Percentiles rank a stretch among this genome's conserved stretches.
Conservation (phyloP, 192 early-diverging fungal genomes). For the Rhizophagus sp. region DNA sequence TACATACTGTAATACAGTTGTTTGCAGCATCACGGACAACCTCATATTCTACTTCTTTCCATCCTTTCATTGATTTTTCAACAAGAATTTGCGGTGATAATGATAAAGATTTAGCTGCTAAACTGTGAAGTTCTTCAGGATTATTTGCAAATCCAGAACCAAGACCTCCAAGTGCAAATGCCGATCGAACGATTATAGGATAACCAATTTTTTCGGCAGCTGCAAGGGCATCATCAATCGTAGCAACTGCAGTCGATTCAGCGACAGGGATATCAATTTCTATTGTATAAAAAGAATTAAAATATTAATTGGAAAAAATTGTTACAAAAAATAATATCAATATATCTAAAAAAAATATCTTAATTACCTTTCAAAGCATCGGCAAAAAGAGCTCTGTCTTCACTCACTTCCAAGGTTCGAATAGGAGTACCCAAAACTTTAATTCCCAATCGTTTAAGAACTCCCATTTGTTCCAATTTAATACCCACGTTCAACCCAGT, state of each 20-base stretch:
- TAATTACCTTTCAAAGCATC: slow-evolving; percentile 56
- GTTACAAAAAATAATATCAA: no score
- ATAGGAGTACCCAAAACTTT: slow-evolving; percentile 95
- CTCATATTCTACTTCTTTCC: slow-evolving; percentile 99
- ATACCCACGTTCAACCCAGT: slow-evolving; percentile 98
- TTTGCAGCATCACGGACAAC: slow-evolving; percentile 92
- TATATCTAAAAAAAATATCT: not conserved
- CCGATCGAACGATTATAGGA: slow-evolving; percentile 95
- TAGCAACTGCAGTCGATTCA: slow-evolving; percentile 78
- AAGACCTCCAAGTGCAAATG: slow-evolving; percentile 94
- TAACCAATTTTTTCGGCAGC: slow-evolving; percentile 91
- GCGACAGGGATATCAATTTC: slow-evolving; percentile 94
- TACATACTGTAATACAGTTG: slow-evolving; percentile 99
- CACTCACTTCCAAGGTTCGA: slow-evolving; percentile 92
- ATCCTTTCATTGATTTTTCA: slow-evolving; percentile 98
- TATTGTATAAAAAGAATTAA: slow-evolving; percentile 33
- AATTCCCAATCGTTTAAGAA: slow-evolving; percentile 88
- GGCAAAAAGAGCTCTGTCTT: slow-evolving; percentile 96
- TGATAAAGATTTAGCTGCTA: slow-evolving; percentile 88
- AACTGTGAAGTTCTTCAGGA: slow-evolving; percentile 75
- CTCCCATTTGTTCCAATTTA: slow-evolving; percentile 78
- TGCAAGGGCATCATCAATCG: slow-evolving; percentile 79
- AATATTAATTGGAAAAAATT: not conserved
- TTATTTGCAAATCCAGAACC: slow-evolving; percentile 97
- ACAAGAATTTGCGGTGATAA: slow-evolving; percentile 93